Evolutionary conservation across 2,329 filamentous ascomycete genomes (phyloP).

Genomic region (Zopfia rhizophila): DNA sequence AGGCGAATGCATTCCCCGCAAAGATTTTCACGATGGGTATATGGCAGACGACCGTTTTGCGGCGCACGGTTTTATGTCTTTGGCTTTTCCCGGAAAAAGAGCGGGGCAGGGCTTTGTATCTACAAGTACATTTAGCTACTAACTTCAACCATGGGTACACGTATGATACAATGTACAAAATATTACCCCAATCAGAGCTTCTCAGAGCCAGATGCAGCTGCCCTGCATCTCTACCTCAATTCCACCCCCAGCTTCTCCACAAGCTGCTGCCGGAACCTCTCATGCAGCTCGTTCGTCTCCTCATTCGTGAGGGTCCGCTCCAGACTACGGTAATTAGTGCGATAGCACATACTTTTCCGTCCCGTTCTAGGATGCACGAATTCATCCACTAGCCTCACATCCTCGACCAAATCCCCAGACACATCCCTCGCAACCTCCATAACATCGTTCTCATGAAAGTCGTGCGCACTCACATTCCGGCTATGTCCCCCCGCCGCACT

Average conservation of each 20-base stretch:
- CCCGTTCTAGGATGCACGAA: constrained; percentile 90
- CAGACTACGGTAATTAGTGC: constrained; percentile 91
- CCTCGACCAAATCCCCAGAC: constrained; percentile 85
- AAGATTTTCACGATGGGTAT: constrained; percentile 16
- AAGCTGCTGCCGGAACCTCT: constrained; percentile 71
- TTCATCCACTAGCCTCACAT: constrained; percentile 84
- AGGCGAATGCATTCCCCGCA: constrained; percentile 28
- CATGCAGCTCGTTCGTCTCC: constrained; percentile 82
- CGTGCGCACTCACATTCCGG: constrained; percentile 44
- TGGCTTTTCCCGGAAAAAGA: constrained; percentile 24
- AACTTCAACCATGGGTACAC: constrained; percentile 20
- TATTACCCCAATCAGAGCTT: neutral
- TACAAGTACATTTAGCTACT: constrained; percentile 14
- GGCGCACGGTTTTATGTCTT: constrained; percentile 1
- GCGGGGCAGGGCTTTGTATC: constrained; percentile 18
- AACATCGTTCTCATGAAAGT: constrained; percentile 93
- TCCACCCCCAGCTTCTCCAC: constrained; percentile 81
- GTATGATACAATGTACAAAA: constrained; percentile 26
- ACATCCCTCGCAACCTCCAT: constrained; percentile 93
- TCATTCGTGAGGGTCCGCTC: constrained; percentile 88
- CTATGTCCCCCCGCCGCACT: constrained; percentile 32
- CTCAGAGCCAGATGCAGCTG: no score
- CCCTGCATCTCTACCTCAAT: constrained; percentile 65
- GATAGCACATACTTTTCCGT: constrained; percentile 86
- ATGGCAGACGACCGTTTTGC: constrained; percentile 10